phyloP scores from a whole-genome alignment of 441 rosid genomes.

The Erysimum pusillum region DNA sequence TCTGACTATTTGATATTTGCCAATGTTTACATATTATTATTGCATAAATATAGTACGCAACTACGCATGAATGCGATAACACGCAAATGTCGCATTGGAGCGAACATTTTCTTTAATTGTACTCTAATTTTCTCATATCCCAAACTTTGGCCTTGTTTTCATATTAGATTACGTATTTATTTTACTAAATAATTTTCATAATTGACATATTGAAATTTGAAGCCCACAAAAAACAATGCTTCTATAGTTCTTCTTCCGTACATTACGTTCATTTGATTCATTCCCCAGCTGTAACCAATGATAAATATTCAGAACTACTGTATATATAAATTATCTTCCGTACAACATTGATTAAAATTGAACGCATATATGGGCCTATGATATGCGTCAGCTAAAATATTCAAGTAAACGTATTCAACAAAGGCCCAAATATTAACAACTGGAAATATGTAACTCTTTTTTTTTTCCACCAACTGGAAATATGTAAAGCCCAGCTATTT shows the following conservation, averaged over 20 bases:
- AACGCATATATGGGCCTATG: too few species aligned
- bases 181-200: conserved; percentile 7
- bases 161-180: neutral
- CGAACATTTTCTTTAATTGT: conserved; percentile 34
- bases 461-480: too few species aligned
- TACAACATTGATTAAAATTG: too few species aligned
- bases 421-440: too few species aligned
- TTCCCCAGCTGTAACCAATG: conserved; percentile 36
- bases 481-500: too few species aligned
- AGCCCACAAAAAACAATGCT: conserved; percentile 18
- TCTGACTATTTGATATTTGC: conserved; percentile 1
- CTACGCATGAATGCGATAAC: conserved; percentile 34
- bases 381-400: too few species aligned
- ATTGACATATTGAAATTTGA: conserved; percentile 24
- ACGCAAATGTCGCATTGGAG: conserved; percentile 39
- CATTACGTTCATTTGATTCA: conserved; percentile 44
- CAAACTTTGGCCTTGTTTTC: conserved; percentile 38
- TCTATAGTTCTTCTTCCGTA: conserved; percentile 35
- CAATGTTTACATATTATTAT: neutral
- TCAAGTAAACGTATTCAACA: too few species aligned
- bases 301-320: neutral
- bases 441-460: too few species aligned
- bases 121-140: conserved; percentile 41
- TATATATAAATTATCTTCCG: too few species aligned
- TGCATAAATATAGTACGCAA: conserved; percentile 21